These are phyloP conservation scores for Helianthus annuus DNA, from an alignment of 129 eudicot species.

Conservation along the genomic window DNA sequence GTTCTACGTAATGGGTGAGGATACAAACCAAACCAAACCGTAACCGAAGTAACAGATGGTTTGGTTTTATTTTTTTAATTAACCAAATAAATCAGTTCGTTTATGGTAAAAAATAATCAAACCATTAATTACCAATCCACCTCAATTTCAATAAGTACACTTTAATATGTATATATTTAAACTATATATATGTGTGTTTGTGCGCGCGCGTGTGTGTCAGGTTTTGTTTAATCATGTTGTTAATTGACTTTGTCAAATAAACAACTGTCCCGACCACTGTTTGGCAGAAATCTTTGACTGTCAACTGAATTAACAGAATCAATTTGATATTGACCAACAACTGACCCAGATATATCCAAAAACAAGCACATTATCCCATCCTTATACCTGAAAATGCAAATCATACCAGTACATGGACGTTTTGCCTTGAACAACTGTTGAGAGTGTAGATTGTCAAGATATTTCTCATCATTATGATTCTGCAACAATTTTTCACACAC, in stretches of 20 bases:
- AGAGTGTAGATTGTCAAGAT: slow-evolving; percentile 42
- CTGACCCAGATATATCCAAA: background rate
- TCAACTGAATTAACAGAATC: background rate
- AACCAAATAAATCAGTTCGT: background rate
- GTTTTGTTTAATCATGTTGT: background rate
- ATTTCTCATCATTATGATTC: slow-evolving; percentile 56
- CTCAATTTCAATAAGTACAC: background rate
- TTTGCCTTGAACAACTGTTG: slow-evolving; percentile 49
- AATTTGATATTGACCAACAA: background rate
- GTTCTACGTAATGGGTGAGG: background rate
- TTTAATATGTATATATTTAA: background rate
- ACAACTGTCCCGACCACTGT: background rate
- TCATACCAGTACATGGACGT: slow-evolving; percentile 38
- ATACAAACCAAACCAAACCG: background rate
- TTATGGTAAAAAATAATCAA: background rate
- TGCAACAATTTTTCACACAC: slow-evolving; percentile 63
- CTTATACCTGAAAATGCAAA: slow-evolving; percentile 14
- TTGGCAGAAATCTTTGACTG: background rate
- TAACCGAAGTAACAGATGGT: background rate
- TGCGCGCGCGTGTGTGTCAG: background rate
- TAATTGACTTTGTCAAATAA: background rate
- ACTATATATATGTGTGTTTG: background rate
- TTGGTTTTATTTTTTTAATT: background rate
- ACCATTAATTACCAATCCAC: background rate
- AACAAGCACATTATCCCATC: background rate